Base-by-base conservation (phyloP, 306 rosid genomes). In the Citrullus mucosospermus region DNA sequence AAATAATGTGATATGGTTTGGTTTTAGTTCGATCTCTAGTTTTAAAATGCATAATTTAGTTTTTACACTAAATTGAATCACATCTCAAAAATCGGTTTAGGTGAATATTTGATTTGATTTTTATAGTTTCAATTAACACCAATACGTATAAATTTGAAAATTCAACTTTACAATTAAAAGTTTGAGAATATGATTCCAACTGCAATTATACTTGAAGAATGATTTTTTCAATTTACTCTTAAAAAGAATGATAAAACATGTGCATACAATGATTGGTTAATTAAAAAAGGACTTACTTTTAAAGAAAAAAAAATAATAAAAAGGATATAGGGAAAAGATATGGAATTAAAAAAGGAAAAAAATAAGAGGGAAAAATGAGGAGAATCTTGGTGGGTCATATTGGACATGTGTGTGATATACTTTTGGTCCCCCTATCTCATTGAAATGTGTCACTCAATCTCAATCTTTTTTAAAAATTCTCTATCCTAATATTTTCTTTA, bases 351-450 rank as follows among this genome's bases (percentile, higher is more conserved):
- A 22, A 22, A 59, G 1, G 9, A 5, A n/a, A n/a, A 20, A 11
- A 25, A 2, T 0, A 20, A 22, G 0, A 13, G 6, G 38, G 38
- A 70, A 70, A 61, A 68, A 38, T n/a, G 82, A 78, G 6, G 75
- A 82, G 51, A 51, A 78, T 78, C 54, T 82, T 78, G 69, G 75
- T 60, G 76, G 54, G 71, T 53, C 59, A 53, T 22, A 17, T 63
- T 15, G 75, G 75, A 18, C 57, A 68, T 79, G 68, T 25, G 55
- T 51, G 22, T 60, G 9, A 13, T 63, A 41, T 55, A 55, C 81
- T 46, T 76, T 81, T 76, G 78, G 77, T 68, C 58, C 59, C 83
- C 80, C 2, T 18, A 56, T 77, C 55, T 68, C 61, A 69, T 82
- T 69, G 50, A 69, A 46, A 70, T 57, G 66, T 59, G 58, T 22